Conservation (phyloP, 176 grass and related monocot genomes). For the Carex cristatella region DNA sequence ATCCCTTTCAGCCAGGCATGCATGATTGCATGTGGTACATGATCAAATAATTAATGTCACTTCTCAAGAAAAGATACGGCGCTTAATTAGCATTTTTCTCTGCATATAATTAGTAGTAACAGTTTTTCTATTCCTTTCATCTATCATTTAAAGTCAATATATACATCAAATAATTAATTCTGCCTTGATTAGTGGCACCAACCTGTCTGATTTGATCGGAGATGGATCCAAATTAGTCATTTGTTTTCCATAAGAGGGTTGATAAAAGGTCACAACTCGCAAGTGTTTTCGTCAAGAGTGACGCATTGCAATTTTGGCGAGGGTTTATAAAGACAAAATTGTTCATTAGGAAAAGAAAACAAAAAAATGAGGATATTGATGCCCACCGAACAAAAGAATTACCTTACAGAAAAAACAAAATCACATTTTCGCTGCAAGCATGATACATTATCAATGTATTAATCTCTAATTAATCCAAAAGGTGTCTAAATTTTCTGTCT, state of each 20-base stretch:
- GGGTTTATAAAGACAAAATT: not conserved
- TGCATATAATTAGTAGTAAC: too few relatives aligned
- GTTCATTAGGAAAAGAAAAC: too few relatives aligned
- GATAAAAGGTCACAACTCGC: not conserved
- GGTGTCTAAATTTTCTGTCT: not conserved
- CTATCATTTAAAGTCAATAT: too few relatives aligned
- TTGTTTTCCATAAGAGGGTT: not conserved
- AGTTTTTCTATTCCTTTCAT: too few relatives aligned
- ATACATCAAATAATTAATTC: not conserved
- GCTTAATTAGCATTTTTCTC: not conserved
- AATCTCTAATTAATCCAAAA: not conserved
- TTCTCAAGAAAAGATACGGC: not conserved
- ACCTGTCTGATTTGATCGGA: not conserved
- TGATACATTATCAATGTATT: not conserved
- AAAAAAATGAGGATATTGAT: not conserved
- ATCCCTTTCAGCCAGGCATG: not conserved
- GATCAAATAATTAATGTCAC: not conserved
- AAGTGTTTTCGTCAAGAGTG: not conserved
- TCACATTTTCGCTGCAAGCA: not conserved
- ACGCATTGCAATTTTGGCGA: not conserved
- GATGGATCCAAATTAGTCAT: not conserved
- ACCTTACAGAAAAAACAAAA: not conserved
- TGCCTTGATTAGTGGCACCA: not conserved
- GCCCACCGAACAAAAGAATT: not conserved
- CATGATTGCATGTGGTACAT: not conserved